Evolutionary conservation across 2,329 filamentous ascomycete genomes (phyloP), one percentile per base, ranked within the genome.

Genomic region (Trichoderma breve): DNA sequence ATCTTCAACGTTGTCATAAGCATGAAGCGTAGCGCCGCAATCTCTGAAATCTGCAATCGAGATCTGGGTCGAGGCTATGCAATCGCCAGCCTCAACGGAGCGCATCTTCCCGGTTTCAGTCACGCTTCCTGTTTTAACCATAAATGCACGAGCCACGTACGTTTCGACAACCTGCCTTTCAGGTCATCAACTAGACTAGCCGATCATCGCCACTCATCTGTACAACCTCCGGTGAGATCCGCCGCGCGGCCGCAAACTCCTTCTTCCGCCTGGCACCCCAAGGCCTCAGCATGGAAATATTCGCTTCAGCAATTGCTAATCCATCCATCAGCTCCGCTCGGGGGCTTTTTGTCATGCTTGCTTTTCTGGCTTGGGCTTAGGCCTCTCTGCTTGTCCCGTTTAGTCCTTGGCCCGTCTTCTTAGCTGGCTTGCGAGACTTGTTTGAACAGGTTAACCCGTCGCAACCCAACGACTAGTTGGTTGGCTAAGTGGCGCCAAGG

Each of bases 301-400:
- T 51, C 11, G 28, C 53, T 36, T 34, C 21, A 15, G 34, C 51
- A 24, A 24, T 39, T 66, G 21, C 63, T 53, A 53, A 53, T 34
- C 51, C n/a, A n/a, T 34, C 21, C 28, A 36, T 39, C 36, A 47
- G 24, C 28, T 70, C 55, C 34, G 39, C 55, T 39, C 21, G 26
- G 21, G 28, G 43, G 51, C 51, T 36, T 70, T 70, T 62, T 70
- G 39, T 62, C 43, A 70, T 70, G 36, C 57, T 7, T 34, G 39
- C 21, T 11, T 36, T 53, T 28, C 67, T 62, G 6, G n/a, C 57
- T 62, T 70, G 6, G 57, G 67, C 14, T 70, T 70, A 70, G 57
- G 67, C 57, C 24, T 62, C 57, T 36, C 66, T 36, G 28, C 57
- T 51, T 61, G 55, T 53, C 57, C 57, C 53, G 18, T 36, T 62